These are phyloP conservation scores for Cinnamomum micranthum DNA, from an alignment of 164 flowering plant genomes.

Conservation along the genomic window DNA sequence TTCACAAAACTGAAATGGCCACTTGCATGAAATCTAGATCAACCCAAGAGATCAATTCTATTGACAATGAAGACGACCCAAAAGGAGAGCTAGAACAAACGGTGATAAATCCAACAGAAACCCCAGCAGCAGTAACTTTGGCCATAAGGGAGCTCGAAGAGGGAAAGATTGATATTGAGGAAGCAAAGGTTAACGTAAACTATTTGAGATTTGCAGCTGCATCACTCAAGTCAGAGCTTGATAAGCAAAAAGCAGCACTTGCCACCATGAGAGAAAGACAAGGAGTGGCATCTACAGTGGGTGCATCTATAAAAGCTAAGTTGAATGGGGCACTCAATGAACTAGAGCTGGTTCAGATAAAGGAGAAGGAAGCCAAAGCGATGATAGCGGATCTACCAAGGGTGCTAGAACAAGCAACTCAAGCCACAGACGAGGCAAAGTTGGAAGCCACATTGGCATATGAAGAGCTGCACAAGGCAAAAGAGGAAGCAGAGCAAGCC, in stretches of 20 bases:
- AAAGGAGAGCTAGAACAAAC: conserved; percentile 19
- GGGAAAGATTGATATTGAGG: conserved; percentile 60
- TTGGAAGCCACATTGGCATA: conserved; percentile 43
- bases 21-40: conserved; percentile 69
- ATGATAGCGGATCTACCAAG: conserved; percentile 67
- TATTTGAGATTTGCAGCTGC: conserved; percentile 63
- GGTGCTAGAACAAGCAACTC: conserved; percentile 64
- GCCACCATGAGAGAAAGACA: conserved; percentile 62
- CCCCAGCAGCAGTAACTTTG: conserved; percentile 48
- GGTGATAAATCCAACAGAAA: conserved; percentile 23
- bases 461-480: conserved; percentile 61
- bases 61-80: conserved; percentile 14
- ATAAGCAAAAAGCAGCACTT: conserved; percentile 60
- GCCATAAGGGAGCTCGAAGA: conserved; percentile 77
- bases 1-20: conserved; percentile 65
- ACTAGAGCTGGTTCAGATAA: conserved; percentile 47
- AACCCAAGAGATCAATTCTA: conserved; percentile 28
- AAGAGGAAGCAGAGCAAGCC: conserved; percentile 74
- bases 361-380: conserved; percentile 71
- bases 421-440: conserved; percentile 70
- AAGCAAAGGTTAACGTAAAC: conserved; percentile 58
- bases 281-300: conserved; percentile 76
- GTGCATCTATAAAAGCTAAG: conserved; percentile 79
- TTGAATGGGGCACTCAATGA: conserved; percentile 53
- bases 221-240: conserved; percentile 62